Evolutionary conservation across 2,329 filamentous ascomycete species (phyloP), one percentile per base, ranked within the genome.

Genomic region (Fusarium sp.): DNA sequence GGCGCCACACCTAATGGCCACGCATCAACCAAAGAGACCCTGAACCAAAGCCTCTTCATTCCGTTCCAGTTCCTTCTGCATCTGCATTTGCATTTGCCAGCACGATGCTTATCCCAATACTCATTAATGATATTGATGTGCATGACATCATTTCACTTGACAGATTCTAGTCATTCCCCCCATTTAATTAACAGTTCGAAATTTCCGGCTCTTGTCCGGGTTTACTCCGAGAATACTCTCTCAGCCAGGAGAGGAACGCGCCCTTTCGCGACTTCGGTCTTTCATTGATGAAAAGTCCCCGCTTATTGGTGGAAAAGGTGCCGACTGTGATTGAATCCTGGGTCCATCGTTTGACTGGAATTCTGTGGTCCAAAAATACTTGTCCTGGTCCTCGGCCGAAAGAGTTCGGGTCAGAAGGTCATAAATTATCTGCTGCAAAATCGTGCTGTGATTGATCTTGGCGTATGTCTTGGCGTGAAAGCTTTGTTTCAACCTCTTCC

Each of bases 401-500:
- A 70, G 49, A 48, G 54, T 63, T 63, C 67, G 68, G 62, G 55
- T 52, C 43, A 58, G 46, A 51, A 46, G 40, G 53, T 48, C 53
- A 27, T 27, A 27, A 58, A 24, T 41, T 52, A 29, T 67, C 29
- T 67, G 59, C 52, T 43, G 40, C 57, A 41, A 55, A 64, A 53
- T 52, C 44, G 53, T 54, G 49, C 43, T 64, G 46, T 58, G 47
- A 54, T 29, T 54, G 43, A 53, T 67, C 70, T 74, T 74, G 72
- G 72, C 68, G 34, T 57, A 46, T 20, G 64, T 71, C 72, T 74
- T 74, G 72, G 72, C 72, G 44, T 57, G 38, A 38, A 62, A 66
- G 67, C 70, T 66, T 74, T 74, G 71, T 73, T 73, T 73, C 56
- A 53, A 73, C 68, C 53, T 63, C 71, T 60, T 62, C 53, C 45